Evolutionary conservation across 192 early-diverging fungal species (phyloP), one percentile per base, ranked within the genome.

Genomic region (Backusella morwellensis): DNA sequence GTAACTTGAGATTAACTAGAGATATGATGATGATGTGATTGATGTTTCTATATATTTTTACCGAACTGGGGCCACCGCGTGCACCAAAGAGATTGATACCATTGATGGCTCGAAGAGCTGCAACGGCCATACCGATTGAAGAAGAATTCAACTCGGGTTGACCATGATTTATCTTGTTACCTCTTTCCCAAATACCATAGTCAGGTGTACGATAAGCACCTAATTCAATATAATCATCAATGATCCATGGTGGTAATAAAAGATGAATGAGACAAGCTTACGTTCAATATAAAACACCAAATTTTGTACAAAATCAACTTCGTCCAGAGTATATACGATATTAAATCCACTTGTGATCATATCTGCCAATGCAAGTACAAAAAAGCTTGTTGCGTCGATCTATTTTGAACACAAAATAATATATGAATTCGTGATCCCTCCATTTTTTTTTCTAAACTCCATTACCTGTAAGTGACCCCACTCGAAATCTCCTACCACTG

Each of bases 111-210:
- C 93, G 90, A 19, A 96, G 81, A 1, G 95, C 95, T 14, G 93
- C 95, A 2, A 95, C 91, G 7, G 88, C 95, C 91, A 96, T 96
- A 54, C 95, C 95, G 40, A 96, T 95, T 38, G 90, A 91, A 1
- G 93, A 95, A 4, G 92, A 95, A 77, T 96, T 96, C 75, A 96
- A 77, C 79, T 96, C 95, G 11, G 93, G 91, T 66, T 90, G 82
- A 21, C 95, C 95, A 74, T 95, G 93, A 82, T 96, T 96, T 66
- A 92, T 88, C 82, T 96, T 96, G 81, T 95, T 92, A 41, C 95
- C 95, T 73, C 95, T 82, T 73, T 96, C 95, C 95, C 95, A 96
- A 67, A 94, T 91, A 40, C 95, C 95, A 76, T 93, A 95, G 73
- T 96, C 94, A 0, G 93, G 93, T 6, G 93, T 95, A 78, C 92